Evolutionary conservation across 768 basidiomycete species (phyloP).

Genomic region (Trametopsis cervina): DNA sequence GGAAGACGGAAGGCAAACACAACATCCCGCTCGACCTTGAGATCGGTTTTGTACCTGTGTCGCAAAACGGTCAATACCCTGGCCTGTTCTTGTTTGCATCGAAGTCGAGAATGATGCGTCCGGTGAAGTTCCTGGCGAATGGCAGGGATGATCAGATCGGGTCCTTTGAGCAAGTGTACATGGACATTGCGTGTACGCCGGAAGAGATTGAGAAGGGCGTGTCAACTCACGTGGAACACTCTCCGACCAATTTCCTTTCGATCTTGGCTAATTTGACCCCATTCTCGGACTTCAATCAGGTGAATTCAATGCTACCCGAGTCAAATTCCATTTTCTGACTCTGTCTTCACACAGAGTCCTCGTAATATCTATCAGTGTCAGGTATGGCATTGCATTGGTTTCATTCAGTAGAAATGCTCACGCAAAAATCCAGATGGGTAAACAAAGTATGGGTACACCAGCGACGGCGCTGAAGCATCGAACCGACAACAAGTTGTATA

Average conservation of each 20-base stretch:
- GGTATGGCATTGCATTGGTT: conserved; percentile 32
- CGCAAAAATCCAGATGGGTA: conserved; percentile 73
- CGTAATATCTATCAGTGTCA: conserved; percentile 93
- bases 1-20: conserved; percentile 87
- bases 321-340: not conserved
- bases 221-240: conserved; percentile 89
- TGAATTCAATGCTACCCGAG: conserved; percentile 32
- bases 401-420: not conserved
- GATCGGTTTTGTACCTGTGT: conserved; percentile 80
- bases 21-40: conserved; percentile 89
- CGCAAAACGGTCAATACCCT: conserved; percentile 93
- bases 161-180: conserved; percentile 97
- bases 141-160: conserved; percentile 86
- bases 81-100: conserved; percentile 90
- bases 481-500: conserved; percentile 98
- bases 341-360: conserved; percentile 49
- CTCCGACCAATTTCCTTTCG: conserved; percentile 92
- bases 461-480: conserved; percentile 85
- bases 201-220: conserved; percentile 70
- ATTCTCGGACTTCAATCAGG: conserved; percentile 99
- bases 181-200: conserved; percentile 92
- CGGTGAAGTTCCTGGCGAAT: conserved; percentile 87
- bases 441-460: conserved; percentile 99
- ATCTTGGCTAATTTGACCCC: conserved; percentile 97
- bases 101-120: conserved; percentile 93